These are phyloP conservation scores for Suhomyces sp. DNA, from an alignment of 805 yeast species.

Conservation along the genomic window DNA sequence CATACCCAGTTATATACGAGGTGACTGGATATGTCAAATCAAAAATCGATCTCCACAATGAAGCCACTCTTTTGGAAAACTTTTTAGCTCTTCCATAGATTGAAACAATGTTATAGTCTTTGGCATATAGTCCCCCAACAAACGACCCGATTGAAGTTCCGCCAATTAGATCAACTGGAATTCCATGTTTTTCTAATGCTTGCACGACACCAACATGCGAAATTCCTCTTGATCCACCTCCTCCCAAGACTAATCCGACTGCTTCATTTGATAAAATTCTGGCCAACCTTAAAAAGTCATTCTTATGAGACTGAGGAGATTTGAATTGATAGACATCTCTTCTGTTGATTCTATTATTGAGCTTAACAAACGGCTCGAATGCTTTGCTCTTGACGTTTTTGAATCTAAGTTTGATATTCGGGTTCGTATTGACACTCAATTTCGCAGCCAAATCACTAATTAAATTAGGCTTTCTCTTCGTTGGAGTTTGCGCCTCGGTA, in stretches of 20 bases:
- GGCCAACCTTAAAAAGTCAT: slow-evolving; percentile 87
- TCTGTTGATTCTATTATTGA: slow-evolving; percentile 21
- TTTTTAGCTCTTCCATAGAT: slow-evolving; percentile 87
- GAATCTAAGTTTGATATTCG: slow-evolving; percentile 30
- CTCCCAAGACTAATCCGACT: slow-evolving; percentile 91
- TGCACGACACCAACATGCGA: slow-evolving; percentile 89
- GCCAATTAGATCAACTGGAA: slow-evolving; percentile 91
- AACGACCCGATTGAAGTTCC: slow-evolving; percentile 97
- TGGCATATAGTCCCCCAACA: slow-evolving; percentile 92
- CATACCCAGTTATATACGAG: slow-evolving; percentile 95
- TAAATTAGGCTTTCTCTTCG: slow-evolving; percentile 22
- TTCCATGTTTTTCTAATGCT: slow-evolving; percentile 87
- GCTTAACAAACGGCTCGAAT: slow-evolving; percentile 25
- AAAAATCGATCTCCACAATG: slow-evolving; percentile 78
- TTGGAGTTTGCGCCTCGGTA: slow-evolving; percentile 10
- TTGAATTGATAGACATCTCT: slow-evolving; percentile 20
- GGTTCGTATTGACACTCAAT: slow-evolving; percentile 32
- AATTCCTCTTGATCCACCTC: slow-evolving; percentile 96
- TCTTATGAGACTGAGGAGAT: slow-evolving; percentile 60
- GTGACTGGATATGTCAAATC: slow-evolving; percentile 94
- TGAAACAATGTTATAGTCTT: slow-evolving; percentile 87
- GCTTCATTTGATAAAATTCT: slow-evolving; percentile 90
- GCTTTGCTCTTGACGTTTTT: slow-evolving; percentile 35
- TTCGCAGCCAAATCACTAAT: slow-evolving; percentile 38
- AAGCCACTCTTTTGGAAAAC: slow-evolving; percentile 77